These are phyloP conservation scores for Rhinocladiella mackenziei DNA, from an alignment of 2,329 filamentous ascomycete species.

Conservation along the genomic window DNA sequence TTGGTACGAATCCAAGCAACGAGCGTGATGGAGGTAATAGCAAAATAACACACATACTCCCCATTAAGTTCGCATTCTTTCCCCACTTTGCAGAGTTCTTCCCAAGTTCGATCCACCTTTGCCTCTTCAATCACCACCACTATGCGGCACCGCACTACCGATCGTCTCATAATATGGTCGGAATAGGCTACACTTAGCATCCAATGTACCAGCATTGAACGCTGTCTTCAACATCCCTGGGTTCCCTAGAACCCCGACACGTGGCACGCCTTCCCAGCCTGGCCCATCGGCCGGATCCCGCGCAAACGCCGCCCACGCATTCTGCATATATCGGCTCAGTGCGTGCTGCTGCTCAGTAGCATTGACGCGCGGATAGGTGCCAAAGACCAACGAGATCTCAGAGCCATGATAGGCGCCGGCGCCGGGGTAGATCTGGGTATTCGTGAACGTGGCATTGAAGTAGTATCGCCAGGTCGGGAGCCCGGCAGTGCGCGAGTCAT, in stretches of 20 bases:
- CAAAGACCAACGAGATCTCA: constrained; percentile 35
- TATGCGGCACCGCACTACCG: background rate
- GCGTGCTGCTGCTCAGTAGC: constrained; percentile 25
- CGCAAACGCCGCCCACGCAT: constrained; percentile 31
- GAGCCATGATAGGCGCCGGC: constrained; percentile 35
- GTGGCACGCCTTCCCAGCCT: background rate
- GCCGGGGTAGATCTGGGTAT: constrained; percentile 25
- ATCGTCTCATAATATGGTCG: background rate
- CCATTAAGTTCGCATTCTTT: too few species aligned
- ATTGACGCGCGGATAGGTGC: constrained; percentile 29
- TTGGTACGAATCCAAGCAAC: too few species aligned
- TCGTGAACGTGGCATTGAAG: constrained; percentile 34
- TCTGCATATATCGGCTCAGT: constrained; percentile 30
- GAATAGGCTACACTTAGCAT: background rate
- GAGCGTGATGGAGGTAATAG: too few species aligned
- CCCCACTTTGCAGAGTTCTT: too few species aligned
- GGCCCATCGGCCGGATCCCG: constrained; percentile 28
- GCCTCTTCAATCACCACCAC: constrained; percentile 1
- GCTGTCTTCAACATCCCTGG: background rate
- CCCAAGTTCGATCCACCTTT: too few species aligned
- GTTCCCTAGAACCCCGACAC: background rate
- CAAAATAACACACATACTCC: too few species aligned
- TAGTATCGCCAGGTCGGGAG: constrained; percentile 33
- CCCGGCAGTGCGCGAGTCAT: constrained; percentile 18
- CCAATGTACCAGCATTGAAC: background rate